Conservation (phyloP, 768 basidiomycete genomes). For the Termitomyces sp. region DNA sequence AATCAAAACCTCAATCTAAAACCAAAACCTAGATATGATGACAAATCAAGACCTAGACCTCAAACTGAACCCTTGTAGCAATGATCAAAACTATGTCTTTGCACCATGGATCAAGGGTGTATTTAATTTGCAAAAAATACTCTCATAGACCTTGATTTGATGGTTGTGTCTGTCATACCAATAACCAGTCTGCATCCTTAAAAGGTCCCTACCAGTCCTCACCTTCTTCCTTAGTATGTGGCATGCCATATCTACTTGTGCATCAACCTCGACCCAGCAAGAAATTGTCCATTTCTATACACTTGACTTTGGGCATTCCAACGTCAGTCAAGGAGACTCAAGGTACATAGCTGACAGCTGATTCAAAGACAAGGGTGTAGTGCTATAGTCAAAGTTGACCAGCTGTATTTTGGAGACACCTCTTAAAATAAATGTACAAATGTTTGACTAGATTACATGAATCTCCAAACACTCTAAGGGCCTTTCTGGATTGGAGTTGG, state of each 20-base stretch:
- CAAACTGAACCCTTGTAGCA: too few relatives aligned
- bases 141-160: slow-evolving; percentile 74
- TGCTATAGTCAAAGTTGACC: slow-evolving; percentile 95
- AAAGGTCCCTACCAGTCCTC: slow-evolving; percentile 66
- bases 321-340: slow-evolving; percentile 87
- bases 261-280: slow-evolving; percentile 85
- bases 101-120: too few relatives aligned
- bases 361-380: slow-evolving; percentile 92
- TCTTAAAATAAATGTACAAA: too few relatives aligned
- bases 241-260: slow-evolving; percentile 82
- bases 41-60: too few relatives aligned
- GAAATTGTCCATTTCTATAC: slow-evolving; percentile 73
- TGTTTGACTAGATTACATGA: too few relatives aligned
- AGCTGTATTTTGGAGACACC: slow-evolving; percentile 75
- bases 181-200: slow-evolving; percentile 94
- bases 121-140: too few relatives aligned
- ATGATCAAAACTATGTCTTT: too few relatives aligned
- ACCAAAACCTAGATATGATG: too few relatives aligned
- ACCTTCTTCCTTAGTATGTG: slow-evolving; percentile 77
- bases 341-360: slow-evolving; percentile 89
- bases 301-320: slow-evolving; percentile 86
- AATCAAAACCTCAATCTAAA: too few relatives aligned
- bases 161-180: slow-evolving; percentile 80
- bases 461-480: too few relatives aligned
- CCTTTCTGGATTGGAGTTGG: too few relatives aligned